Evolutionary conservation across 768 basidiomycete genomes (phyloP).

Genomic region (Tephrocybe sp.): DNA sequence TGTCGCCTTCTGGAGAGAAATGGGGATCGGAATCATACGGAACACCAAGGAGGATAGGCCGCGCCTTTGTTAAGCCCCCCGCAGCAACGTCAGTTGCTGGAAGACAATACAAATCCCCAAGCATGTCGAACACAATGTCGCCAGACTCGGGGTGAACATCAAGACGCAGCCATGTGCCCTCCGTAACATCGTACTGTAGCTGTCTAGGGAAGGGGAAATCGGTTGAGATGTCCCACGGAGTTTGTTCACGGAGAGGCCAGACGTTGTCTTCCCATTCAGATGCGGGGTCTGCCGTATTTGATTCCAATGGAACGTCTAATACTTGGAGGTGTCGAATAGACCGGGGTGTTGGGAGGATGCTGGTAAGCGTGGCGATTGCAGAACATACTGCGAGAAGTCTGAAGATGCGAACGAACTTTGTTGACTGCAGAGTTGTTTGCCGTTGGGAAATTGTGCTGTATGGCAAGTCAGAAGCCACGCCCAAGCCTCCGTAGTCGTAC

Average conservation of each 20-base stretch:
- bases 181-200: constrained; percentile 64
- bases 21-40: constrained; percentile 72
- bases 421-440: constrained; percentile 6
- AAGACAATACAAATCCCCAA: constrained; percentile 73
- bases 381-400: constrained; percentile 27
- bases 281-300: constrained; percentile 27
- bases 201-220: constrained; percentile 68
- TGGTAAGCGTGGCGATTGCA: constrained; percentile 30
- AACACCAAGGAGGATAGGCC: constrained; percentile 59
- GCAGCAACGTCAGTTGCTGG: constrained; percentile 36
- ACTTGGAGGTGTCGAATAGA: constrained; percentile 21
- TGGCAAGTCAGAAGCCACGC: constrained; percentile 5
- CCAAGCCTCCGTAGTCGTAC: constrained; percentile 1
- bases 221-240: constrained; percentile 74
- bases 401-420: constrained; percentile 15
- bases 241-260: constrained; percentile 60
- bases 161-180: constrained; percentile 75
- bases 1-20: constrained; percentile 66
- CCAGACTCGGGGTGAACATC: constrained; percentile 70
- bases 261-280: constrained; percentile 48
- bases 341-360: constrained; percentile 33
- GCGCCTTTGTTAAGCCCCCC: constrained; percentile 36
- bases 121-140: constrained; percentile 73
- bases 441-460: constrained; percentile 3
- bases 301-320: constrained; percentile 18